Evolutionary conservation across 1,139 yeast species (phyloP), one percentile per base, ranked within the genome.

Genomic region (Kodamaea fungicola): DNA sequence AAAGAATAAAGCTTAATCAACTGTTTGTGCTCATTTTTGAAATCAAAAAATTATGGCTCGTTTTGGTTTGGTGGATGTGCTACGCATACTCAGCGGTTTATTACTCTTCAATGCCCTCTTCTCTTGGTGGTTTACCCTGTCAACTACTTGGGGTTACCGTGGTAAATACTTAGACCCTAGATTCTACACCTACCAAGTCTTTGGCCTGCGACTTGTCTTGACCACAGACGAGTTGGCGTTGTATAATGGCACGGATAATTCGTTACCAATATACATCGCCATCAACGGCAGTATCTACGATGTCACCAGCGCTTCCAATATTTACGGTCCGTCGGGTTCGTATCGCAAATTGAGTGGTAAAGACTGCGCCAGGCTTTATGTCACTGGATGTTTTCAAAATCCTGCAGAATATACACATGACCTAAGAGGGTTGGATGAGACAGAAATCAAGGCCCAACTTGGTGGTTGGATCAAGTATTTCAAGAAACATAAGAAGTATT

Each of bases 291-390:
- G 68, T 5, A 82, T 86, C 0, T 86, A 71, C 55, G 95, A 86
- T 51, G 95, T 86, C 2, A 60, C 79, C 3, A 57, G 71, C 0
- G 64, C 76, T n/a, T 62, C 70, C 2, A 59, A 54, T 2, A 62
- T 81, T 2, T 86, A 87, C 54, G 88, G 88, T 0, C 83, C 85
- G 0, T 64, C 68, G 1, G 89, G 89, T 0, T 57, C 81, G 1
- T 86, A 86, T 54, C 55, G 65, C 4, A 62, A 70, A 37, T 76
- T 87, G 51, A 72, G 80, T 19, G 95, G 95, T 0, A 64, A 62
- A 33, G 95, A 87, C 54, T 75, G 79, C 31, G 83, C 92, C 0
- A 62, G 95, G 33, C 88, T 88, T 21, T 81, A 77, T 50, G 83
- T 80, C 3, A 86, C 92, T 1, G 94, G 94, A 4, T 86, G 95